phyloP scores from a whole-genome alignment of 2,329 filamentous ascomycete genomes.

The Phialophora tarda region DNA sequence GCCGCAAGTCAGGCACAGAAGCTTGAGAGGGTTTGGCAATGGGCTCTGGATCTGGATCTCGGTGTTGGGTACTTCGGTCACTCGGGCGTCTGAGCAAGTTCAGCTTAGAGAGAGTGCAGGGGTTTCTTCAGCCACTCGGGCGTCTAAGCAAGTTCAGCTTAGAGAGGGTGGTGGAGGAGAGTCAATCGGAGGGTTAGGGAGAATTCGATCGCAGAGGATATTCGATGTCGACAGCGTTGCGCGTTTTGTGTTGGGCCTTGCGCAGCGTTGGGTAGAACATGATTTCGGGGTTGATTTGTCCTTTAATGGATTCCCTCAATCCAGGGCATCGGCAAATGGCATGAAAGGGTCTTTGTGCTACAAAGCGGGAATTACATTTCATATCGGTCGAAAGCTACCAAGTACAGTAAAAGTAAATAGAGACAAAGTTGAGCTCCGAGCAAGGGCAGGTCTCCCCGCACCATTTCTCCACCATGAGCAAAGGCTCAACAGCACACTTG shows the following conservation, averaged over 20 bases:
- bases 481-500: neutral
- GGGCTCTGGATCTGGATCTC: neutral
- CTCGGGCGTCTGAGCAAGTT: neutral
- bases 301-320: neutral
- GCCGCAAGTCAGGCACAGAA: neutral
- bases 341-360: neutral
- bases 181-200: neutral
- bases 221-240: neutral
- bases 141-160: neutral
- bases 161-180: neutral
- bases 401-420: neutral
- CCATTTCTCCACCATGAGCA: neutral
- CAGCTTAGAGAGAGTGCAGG: neutral
- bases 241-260: neutral
- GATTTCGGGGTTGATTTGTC: neutral
- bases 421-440: neutral
- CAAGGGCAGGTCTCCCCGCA: neutral
- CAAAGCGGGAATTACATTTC: neutral
- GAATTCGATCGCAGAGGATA: neutral
- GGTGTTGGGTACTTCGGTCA: neutral
- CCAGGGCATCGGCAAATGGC: neutral
- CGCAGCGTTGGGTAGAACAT: neutral
- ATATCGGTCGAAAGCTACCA: neutral
- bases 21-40: neutral
- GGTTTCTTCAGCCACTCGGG: neutral